Base-by-base conservation (phyloP, 371 early-diverging fungal genomes). In the Nosema muscidifuracis region DNA sequence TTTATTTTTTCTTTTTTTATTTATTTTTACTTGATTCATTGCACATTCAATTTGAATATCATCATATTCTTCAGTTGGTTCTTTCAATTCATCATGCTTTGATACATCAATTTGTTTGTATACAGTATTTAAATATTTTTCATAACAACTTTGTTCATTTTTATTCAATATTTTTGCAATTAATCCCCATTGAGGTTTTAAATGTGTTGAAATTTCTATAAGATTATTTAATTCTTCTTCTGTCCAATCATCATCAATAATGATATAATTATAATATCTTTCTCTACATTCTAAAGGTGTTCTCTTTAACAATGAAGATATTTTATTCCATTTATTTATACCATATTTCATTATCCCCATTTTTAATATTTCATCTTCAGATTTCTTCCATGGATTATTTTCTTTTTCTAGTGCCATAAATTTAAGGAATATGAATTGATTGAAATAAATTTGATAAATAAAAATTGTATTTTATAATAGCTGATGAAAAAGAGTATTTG, bases 331-430 rank as follows among this genome's bases (percentile, higher is more conserved):
- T 30, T 73, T 73, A 34, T 73, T 73, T 34, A 53, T 30, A 20
- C 73, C 73, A 61, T 73, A 73, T 42, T 73, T 73, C 73, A 73
- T 73, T 13, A 73, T 43, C 10, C 73, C 66, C 40, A 60, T 62
- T 42, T 58, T 65, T 26, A 73, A 26, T 18, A 73, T 57, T n/a
- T 73, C 73, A 47, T 65, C 66, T 53, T 73, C 73, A 3, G 34
- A 30, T 44, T 28, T 53, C 44, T 53, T 65, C 73, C 73, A 73
- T 44, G 16, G 10, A 1, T 38, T 65, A 43, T 71, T 61, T 0
- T 40, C 58, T 47, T 51, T 58, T 61, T 69, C 70, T 34, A 69
- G 34, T 16, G 33, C 51, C 70, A 69, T 69, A 7, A 9, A 6
- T 20, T 4, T 2, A 26, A 34, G 60, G 60, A 20, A 2, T 28